Evolutionary conservation across 2,329 filamentous ascomycete genomes (phyloP), one percentile per base, ranked within the genome.

Genomic region (Sarocladium brachiariae): DNA sequence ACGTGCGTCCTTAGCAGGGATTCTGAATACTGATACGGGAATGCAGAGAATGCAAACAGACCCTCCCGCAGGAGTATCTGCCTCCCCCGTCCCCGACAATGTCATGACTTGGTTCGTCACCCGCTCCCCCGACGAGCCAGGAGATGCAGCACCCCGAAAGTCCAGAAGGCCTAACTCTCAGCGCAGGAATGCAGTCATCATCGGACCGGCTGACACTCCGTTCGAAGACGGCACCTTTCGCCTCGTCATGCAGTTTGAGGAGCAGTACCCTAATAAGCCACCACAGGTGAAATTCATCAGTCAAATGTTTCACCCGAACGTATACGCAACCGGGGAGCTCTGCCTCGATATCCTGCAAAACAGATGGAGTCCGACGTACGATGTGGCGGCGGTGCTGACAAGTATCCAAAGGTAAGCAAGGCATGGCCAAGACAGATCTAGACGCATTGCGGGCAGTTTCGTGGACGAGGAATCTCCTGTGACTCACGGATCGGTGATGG

Each of bases 221-320:
- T 99, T 97, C 63, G 93, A 99, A 70, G 93, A 99, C 68, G 93
- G 93, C 55, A 99, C 93, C 19, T 99, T 99, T 68, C 80, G 92
- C 58, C 84, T 99, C 10, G 91, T 97, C 49, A 97, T 99, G 92
- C 90, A 96, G 65, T 99, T 99, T 61, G 93, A 97, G 66, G 93
- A 99, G 69, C 91, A 96, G 63, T 99, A 99, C 62, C 93, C 93
- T 25, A 99, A 97, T 73, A 97, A 97, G 68, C 93, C 93, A 4
- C 93, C 93, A 0, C 87, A 90, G 30, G 93, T 97, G 71, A 97
- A 97, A 66, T 99, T 99, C 68, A 95, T 99, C 67, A 95, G 89
- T 69, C 84, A 93, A 67, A 99, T 99, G 93, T 99, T 99, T 70
- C 93, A 99, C 62, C 93, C 93, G 16, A 99, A 99, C 64, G 93